Conservation (phyloP, 345 rosid species). For the Sisymbrium irio region DNA sequence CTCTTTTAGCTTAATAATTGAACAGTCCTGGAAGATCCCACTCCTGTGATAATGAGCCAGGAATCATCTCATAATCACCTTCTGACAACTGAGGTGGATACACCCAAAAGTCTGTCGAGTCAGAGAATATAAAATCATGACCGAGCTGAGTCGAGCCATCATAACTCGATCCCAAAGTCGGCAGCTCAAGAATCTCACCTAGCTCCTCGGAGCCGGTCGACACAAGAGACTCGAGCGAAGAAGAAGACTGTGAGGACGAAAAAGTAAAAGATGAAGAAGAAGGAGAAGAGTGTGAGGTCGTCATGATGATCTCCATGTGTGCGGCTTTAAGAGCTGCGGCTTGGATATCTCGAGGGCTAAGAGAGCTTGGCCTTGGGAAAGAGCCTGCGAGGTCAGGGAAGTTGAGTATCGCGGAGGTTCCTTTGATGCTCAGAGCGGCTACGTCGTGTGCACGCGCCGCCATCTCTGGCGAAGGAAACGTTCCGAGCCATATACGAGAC, state of each 20-base stretch:
- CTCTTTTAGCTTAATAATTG: slow-evolving; percentile 11
- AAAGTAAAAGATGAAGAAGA: slow-evolving; percentile 28
- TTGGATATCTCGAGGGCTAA: slow-evolving; percentile 80
- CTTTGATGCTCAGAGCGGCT: slow-evolving; percentile 84
- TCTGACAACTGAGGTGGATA: slow-evolving; percentile 47
- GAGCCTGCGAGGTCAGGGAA: slow-evolving; percentile 73
- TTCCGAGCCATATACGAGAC: slow-evolving; percentile 93
- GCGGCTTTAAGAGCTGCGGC: slow-evolving; percentile 91
- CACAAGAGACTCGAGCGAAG: slow-evolving; percentile 48
- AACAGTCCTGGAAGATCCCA: slow-evolving; percentile 33
- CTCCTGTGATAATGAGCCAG: slow-evolving; percentile 17
- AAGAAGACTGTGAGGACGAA: slow-evolving; percentile 31
- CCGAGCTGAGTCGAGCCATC: slow-evolving; percentile 39
- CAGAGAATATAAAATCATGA: slow-evolving; percentile 49
- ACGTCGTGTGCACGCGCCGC: slow-evolving; percentile 98
- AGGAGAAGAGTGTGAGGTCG: slow-evolving; percentile 36
- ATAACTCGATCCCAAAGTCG: slow-evolving; percentile 60
- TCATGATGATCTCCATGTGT: slow-evolving; percentile 47
- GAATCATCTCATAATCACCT: slow-evolving; percentile 37
- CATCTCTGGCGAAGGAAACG: slow-evolving; percentile 91
- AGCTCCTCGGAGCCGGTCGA: slow-evolving; percentile 59
- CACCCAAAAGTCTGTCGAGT: slow-evolving; percentile 44
- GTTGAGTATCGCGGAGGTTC: slow-evolving; percentile 76
- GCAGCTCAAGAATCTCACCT: slow-evolving; percentile 77
- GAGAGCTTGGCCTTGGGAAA: slow-evolving; percentile 75